Evolutionary conservation across 1,284 basidiomycete genomes (phyloP).

Genomic region (Pisolithus thermaeus): DNA sequence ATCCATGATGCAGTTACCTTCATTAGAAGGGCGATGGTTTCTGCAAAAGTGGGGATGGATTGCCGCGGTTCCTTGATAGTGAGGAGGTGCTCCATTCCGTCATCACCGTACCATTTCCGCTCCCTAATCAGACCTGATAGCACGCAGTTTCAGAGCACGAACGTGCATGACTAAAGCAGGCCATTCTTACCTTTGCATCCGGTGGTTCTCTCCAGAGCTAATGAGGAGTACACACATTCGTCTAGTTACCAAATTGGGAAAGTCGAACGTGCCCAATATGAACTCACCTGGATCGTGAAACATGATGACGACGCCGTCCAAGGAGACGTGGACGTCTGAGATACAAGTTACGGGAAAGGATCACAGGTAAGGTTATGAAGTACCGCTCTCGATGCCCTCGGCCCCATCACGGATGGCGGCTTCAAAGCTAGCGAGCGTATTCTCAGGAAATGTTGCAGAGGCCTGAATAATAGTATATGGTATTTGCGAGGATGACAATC

Average conservation of each 20-base stretch:
- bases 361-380: constrained; percentile 35
- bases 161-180: constrained; percentile 14
- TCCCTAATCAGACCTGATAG: constrained; percentile 61
- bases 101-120: constrained; percentile 63
- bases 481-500: constrained; percentile 6
- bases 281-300: constrained; percentile 86
- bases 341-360: constrained; percentile 44
- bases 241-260: constrained; percentile 16
- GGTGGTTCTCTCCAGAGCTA: constrained; percentile 65
- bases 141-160: constrained; percentile 14
- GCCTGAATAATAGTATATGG: constrained; percentile 46
- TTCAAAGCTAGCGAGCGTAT: constrained; percentile 89
- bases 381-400: constrained; percentile 93
- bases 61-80: constrained; percentile 82
- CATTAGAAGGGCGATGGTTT: constrained; percentile 82
- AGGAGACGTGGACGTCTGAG: constrained; percentile 93
- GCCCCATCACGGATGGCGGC: constrained; percentile 90
- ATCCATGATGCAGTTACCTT: constrained; percentile 37
- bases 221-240: constrained; percentile 16
- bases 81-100: constrained; percentile 78
- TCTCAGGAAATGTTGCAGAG: constrained; percentile 83
- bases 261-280: constrained; percentile 15
- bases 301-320: constrained; percentile 88
- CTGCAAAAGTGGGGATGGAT: constrained; percentile 81
- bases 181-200: constrained; percentile 51